Evolutionary conservation across 2,329 filamentous ascomycete genomes (phyloP).

Genomic region (Cercospora sp.): DNA sequence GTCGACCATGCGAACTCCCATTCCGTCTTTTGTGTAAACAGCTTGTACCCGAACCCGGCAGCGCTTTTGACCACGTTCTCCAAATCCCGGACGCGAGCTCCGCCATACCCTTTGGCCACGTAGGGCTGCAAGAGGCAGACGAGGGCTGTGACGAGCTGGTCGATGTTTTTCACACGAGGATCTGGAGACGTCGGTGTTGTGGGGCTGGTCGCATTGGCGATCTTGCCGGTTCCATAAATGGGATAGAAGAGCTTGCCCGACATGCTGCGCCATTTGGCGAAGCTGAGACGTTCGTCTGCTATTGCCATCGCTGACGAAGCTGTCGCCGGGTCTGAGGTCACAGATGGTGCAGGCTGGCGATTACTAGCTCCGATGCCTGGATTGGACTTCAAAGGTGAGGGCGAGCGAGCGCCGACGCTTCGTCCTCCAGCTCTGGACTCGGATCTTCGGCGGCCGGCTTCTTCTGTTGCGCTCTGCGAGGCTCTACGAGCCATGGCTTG

Average conservation of each 20-base stretch:
- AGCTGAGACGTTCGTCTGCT: constrained; percentile 13
- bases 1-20: constrained; percentile 28
- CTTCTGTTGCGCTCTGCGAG: background rate
- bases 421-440: background rate
- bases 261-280: constrained; percentile 22
- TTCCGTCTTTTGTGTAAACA: constrained; percentile 24
- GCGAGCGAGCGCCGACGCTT: background rate
- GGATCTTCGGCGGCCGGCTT: background rate
- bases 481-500: constrained; percentile 16
- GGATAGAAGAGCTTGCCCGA: constrained; percentile 16
- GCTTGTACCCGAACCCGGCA: constrained; percentile 23
- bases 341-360: background rate
- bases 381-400: constrained; percentile 9
- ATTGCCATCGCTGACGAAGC: constrained; percentile 1
- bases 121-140: constrained; percentile 20
- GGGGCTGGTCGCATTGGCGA: background rate
- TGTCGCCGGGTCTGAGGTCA: background rate
- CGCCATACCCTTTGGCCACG: constrained; percentile 18
- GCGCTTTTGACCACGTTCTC: constrained; percentile 20
- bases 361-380: constrained; percentile 8
- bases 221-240: constrained; percentile 14
- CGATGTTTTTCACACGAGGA: constrained; percentile 17
- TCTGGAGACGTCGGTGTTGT: constrained; percentile 9
- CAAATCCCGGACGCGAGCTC: constrained; percentile 20
- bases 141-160: constrained; percentile 15